Evolutionary conservation across 2,329 filamentous ascomycete genomes (phyloP).

Genomic region (Chrysosporium keratinophilum): DNA sequence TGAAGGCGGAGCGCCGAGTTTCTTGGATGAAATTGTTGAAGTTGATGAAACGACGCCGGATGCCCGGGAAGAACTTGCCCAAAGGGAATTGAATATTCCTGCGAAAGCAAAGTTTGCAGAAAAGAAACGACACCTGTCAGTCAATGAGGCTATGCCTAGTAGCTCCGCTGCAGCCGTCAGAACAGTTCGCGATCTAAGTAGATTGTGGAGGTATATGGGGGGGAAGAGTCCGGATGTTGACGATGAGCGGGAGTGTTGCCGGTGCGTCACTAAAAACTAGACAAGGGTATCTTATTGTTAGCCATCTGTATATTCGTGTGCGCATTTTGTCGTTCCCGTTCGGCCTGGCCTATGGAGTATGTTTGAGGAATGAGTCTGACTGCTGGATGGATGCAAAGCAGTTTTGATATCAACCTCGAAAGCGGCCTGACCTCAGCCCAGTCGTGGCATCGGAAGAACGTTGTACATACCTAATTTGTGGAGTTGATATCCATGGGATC

Average conservation of each 20-base stretch:
- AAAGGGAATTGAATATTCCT: not conserved
- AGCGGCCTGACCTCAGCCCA: too few species aligned
- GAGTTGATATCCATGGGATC: too few species aligned
- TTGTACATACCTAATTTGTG: too few species aligned
- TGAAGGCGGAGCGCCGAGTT: not conserved
- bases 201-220: slow-evolving; percentile 17
- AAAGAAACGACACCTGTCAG: not conserved
- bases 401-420: too few species aligned
- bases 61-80: slow-evolving; percentile 3
- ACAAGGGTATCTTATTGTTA: too few species aligned
- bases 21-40: slow-evolving; percentile 14
- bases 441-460: too few species aligned
- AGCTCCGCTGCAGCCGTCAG: slow-evolving; percentile 1
- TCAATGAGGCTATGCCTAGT: not conserved
- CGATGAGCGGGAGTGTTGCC: not conserved
- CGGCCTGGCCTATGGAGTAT: too few species aligned
- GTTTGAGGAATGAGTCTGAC: too few species aligned
- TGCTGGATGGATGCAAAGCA: too few species aligned
- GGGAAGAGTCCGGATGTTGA: slow-evolving; percentile 22
- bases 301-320: too few species aligned
- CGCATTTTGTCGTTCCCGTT: too few species aligned
- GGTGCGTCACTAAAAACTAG: too few species aligned
- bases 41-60: slow-evolving; percentile 8
- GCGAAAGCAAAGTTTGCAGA: not conserved
- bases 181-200: slow-evolving; percentile 17